phyloP scores from a whole-genome alignment of 345 rosid species.

The Acer campestre region DNA sequence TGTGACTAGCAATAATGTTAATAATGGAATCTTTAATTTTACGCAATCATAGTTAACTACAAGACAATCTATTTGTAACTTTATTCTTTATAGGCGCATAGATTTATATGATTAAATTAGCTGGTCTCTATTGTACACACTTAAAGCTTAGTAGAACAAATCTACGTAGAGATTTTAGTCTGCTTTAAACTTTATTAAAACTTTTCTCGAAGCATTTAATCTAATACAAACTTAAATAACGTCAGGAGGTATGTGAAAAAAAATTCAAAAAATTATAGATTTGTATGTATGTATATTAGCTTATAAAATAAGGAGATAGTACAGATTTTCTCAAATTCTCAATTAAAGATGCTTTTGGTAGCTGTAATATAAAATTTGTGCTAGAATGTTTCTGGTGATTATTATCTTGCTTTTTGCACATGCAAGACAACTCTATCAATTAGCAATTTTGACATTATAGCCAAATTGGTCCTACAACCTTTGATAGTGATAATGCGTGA shows the following conservation, averaged over 20 bases:
- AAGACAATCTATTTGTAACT: constrained; percentile 5
- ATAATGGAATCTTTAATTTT: constrained; percentile 18
- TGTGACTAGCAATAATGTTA: constrained; percentile 11
- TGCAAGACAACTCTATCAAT: background rate
- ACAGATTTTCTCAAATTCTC: background rate
- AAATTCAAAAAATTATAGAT: background rate
- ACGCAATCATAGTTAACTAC: constrained; percentile 7
- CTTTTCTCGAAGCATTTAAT: background rate
- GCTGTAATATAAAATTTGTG: background rate
- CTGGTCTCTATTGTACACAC: background rate
- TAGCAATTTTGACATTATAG: background rate
- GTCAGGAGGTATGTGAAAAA: background rate
- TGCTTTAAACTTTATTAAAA: no score
- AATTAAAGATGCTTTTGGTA: background rate
- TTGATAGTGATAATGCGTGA: background rate
- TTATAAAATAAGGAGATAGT: background rate
- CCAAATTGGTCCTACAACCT: background rate
- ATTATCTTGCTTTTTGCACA: background rate
- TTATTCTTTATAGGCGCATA: no score
- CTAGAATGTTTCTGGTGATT: background rate
- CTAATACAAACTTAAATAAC: background rate
- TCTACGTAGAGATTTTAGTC: background rate
- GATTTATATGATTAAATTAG: background rate
- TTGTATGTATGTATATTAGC: background rate
- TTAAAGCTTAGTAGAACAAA: background rate